A percentile compares a stretch with the other conserved stretches of the same genome.
Conservation (phyloP, 352 stramenopile species). For the Phytophthora pluvialis region DNA sequence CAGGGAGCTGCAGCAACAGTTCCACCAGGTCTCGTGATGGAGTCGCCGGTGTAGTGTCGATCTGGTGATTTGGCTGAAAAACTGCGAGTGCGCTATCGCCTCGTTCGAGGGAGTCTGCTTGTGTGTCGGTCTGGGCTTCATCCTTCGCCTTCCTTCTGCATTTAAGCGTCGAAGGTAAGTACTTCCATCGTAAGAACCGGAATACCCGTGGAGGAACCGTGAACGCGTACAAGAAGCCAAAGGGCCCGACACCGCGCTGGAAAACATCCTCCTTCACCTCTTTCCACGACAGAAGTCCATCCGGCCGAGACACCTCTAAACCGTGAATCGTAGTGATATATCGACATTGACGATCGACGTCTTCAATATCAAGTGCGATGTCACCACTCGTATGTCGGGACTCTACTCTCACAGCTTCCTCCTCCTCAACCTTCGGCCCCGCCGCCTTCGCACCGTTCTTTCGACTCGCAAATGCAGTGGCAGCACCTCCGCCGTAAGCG, state of each 20-base stretch:
- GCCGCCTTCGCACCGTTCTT: constrained; percentile 40
- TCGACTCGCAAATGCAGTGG: constrained; percentile 49
- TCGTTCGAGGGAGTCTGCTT: constrained; percentile 32
- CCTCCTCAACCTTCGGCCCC: constrained; percentile 31
- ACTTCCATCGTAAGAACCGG: constrained; percentile 57
- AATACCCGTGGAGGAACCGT: constrained; percentile 56
- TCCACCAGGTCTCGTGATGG: constrained; percentile 61
- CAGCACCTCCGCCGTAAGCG: constrained; percentile 60
- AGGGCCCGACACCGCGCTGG: constrained; percentile 50
- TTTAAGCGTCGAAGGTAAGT: constrained; percentile 45
- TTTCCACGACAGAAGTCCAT: constrained; percentile 55
- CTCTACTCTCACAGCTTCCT: constrained; percentile 17
- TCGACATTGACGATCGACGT: constrained; percentile 60
- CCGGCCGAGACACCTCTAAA: constrained; percentile 41
- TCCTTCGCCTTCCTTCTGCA: constrained; percentile 15
- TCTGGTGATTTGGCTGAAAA: background rate
- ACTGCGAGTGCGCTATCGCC: constrained; percentile 9
- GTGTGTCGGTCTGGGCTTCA: constrained; percentile 7
- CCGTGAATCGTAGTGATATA: constrained; percentile 43
- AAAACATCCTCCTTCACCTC: constrained; percentile 55
- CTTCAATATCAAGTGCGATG: constrained; percentile 73
- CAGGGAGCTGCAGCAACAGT: constrained; percentile 64
- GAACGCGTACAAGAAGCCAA: constrained; percentile 71
- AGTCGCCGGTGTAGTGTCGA: constrained; percentile 16
- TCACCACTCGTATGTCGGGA: constrained; percentile 51